A percentile compares a stretch with the other conserved stretches of the same genome.
Evolutionary conservation across 352 stramenopile species (phyloP).

Genomic region (Sclerospora graminicola): DNA sequence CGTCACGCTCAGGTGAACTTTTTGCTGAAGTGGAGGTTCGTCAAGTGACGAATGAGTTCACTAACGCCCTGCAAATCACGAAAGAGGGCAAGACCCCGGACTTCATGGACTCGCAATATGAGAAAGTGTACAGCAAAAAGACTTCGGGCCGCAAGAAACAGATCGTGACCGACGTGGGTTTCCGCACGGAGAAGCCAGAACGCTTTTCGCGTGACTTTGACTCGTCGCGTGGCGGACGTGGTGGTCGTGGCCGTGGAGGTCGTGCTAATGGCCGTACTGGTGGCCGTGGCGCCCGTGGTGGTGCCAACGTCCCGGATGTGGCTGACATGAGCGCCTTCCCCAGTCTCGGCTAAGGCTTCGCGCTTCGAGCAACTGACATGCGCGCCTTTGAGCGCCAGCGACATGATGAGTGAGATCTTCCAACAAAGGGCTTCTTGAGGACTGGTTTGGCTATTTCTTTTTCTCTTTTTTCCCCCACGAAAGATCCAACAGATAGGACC

Average conservation of each 20-base stretch:
- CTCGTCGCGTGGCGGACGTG: slow-evolving; percentile 35
- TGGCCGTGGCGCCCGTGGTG: slow-evolving; percentile 24
- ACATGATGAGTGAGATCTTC: slow-evolving; percentile 47
- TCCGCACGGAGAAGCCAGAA: slow-evolving; percentile 60
- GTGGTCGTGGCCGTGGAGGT: slow-evolving; percentile 45
- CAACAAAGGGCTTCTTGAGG: slow-evolving; percentile 27
- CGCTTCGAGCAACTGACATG: slow-evolving; percentile 13
- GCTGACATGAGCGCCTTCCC: slow-evolving; percentile 80
- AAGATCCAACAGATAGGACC: slow-evolving; percentile 58
- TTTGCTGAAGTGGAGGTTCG: slow-evolving; percentile 76
- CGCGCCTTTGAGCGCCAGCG: slow-evolving; percentile 28
- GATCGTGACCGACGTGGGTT: slow-evolving; percentile 81
- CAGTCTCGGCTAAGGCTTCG: slow-evolving; percentile 55
- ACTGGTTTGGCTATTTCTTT: slow-evolving; percentile 34
- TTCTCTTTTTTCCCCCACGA: slow-evolving; percentile 49
- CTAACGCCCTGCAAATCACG: slow-evolving; percentile 52
- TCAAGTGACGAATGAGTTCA: slow-evolving; percentile 88
- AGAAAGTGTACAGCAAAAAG: slow-evolving; percentile 95
- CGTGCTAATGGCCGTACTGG: slow-evolving; percentile 32
- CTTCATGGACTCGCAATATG: slow-evolving; percentile 81
- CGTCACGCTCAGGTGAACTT: slow-evolving; percentile 54
- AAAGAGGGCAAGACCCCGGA: slow-evolving; percentile 84
- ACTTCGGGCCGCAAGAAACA: slow-evolving; percentile 91
- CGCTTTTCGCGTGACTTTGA: slow-evolving; percentile 56
- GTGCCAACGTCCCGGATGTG: slow-evolving; percentile 48